Conservation (phyloP, 495 filamentous ascomycete genomes). For the Neurospora sp. region DNA sequence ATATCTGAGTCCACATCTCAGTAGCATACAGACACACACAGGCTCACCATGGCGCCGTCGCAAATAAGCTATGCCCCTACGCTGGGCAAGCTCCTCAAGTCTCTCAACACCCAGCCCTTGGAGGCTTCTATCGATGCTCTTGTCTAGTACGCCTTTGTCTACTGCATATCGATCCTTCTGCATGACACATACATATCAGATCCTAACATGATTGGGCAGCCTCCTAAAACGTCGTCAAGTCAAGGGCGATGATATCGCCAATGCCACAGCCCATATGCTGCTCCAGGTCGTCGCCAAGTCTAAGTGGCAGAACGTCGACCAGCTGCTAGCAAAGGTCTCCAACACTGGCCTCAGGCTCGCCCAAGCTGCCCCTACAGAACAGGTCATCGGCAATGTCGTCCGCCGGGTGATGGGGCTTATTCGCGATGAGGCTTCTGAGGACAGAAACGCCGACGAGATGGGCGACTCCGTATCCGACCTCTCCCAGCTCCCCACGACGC, state of each 20-base stretch:
- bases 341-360: slow-evolving; percentile 63
- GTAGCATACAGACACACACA: background rate
- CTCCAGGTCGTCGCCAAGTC: slow-evolving; percentile 69
- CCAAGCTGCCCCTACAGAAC: slow-evolving; percentile 75
- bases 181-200: background rate
- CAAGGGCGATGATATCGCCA: slow-evolving; percentile 72
- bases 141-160: slow-evolving; percentile 54
- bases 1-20: background rate
- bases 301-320: slow-evolving; percentile 59
- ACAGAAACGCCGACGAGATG: slow-evolving; percentile 55
- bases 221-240: slow-evolving; percentile 88
- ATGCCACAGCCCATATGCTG: slow-evolving; percentile 81
- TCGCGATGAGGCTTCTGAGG: slow-evolving; percentile 79
- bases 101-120: slow-evolving; percentile 57
- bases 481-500: slow-evolving; percentile 7
- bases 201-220: slow-evolving; percentile 30
- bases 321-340: slow-evolving; percentile 69
- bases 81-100: slow-evolving; percentile 65
- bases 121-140: slow-evolving; percentile 74
- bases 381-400: slow-evolving; percentile 89
- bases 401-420: slow-evolving; percentile 82
- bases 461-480: slow-evolving; percentile 30
- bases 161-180: background rate
- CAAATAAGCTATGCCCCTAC: slow-evolving; percentile 50
- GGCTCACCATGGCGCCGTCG: slow-evolving; percentile 28